These are phyloP conservation scores for Plasmodium sp. DNA, from an alignment of 169 alveolate genomes.

Conservation along the genomic window DNA sequence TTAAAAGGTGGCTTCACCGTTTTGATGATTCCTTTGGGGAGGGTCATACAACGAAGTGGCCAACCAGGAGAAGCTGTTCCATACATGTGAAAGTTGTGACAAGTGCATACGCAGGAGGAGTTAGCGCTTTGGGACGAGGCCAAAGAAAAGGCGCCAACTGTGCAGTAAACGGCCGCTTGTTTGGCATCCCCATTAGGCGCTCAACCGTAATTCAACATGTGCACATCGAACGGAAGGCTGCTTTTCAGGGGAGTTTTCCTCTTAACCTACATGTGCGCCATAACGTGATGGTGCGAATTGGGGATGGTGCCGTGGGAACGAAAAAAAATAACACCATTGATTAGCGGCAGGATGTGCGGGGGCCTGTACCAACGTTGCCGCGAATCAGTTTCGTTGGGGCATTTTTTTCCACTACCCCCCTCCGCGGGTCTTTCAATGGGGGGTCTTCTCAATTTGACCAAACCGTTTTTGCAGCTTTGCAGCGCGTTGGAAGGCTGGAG, in stretches of 20 bases:
- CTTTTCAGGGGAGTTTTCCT: neutral
- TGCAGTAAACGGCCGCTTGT: neutral
- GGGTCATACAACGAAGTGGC: neutral
- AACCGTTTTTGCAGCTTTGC: neutral
- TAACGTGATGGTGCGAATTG: neutral
- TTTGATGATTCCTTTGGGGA: neutral
- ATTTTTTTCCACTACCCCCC: neutral
- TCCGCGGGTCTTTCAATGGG: neutral
- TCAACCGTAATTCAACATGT: neutral
- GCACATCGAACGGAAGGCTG: neutral
- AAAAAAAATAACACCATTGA: neutral
- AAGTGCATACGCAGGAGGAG: neutral
- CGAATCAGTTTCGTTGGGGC: neutral
- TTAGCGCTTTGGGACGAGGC: neutral
- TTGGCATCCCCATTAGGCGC: neutral
- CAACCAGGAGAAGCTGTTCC: neutral
- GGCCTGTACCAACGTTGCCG: neutral
- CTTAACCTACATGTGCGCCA: neutral
- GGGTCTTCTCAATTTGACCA: neutral
- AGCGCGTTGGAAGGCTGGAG: neutral
- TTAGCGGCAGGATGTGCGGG: too few relatives aligned
- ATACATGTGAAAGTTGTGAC: neutral
- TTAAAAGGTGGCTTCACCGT: neutral
- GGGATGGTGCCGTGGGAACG: neutral
- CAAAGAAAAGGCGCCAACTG: neutral